Base-by-base conservation (phyloP, 225 moss, liverwort and hornwort genomes). In the Straminergon stramineum region DNA sequence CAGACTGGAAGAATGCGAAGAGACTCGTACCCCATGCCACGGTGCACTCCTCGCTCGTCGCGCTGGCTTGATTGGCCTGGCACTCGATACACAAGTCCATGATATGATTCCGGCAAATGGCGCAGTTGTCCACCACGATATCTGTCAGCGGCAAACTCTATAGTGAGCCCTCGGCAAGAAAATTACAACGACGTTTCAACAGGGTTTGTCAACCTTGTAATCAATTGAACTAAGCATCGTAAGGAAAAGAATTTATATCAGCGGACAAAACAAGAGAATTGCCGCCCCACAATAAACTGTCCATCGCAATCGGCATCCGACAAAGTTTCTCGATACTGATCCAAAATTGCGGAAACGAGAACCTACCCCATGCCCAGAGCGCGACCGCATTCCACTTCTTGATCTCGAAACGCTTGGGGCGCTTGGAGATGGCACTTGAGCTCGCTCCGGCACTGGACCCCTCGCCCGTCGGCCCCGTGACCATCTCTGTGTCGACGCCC, bases 31-130 rank as follows among this genome's bases (percentile, higher is more conserved):
- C 98, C 98, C 97, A 97, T 24, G 98, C 98, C 56, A 98, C 98
- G 43, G 97, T 97, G 87, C 97, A 97, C 83, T 98, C 98, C 85
- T 98, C 97, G 83, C 97, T 96, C 11, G 97, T 97, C 4, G 97
- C 95, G 82, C 97, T 97, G 7, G 98, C 97, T 89, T 97, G 98
- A 88, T 98, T 97, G 39, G 97, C 98, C 89, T 98, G 98, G 71
- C 98, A 98, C 91, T 98, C 97, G 55, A 98, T 98, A 92, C 98
- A 98, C n/a, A 97, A 92, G 81, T 98, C 98, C 97, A 98, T 98
- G 81, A 98, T 98, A 85, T 98, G 98, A 85, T 98, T 98, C 85
- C 97, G 94, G 88, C 98, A 98, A 84, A 97, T 98, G 52, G 98
- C 98, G 75, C 98, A 98, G 85, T 97, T 97, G 83, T 97, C 98